Evolutionary conservation across 75 land plant genomes (phyloP), one percentile per base, ranked within the genome.

Genomic region (Cryptomeria japonica): DNA sequence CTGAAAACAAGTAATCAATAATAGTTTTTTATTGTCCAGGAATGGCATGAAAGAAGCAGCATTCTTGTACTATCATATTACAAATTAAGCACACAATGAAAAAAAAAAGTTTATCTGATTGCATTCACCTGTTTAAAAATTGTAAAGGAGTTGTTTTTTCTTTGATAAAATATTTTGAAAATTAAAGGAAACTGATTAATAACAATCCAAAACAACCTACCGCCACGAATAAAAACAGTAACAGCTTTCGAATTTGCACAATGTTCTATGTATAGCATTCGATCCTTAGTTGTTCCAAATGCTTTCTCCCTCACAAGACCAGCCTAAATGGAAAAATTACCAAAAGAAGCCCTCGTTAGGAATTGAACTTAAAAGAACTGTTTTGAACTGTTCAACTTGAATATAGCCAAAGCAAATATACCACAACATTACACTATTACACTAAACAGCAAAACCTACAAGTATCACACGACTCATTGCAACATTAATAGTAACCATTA

Each of bases 191-290:
- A 22, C 8, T 6, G 9, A 6, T 64, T 64, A 64, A 25, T 64
- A 64, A 64, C 31, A 64, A 25, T 64, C 9, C n/a, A 34, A 14
- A 34, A 36, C 22, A 87, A 86, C 90, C 64, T 94, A 98, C 99
- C 99, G 42, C 99, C 99, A 86, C 99, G 96, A 37, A 98, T 97
- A 83, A 98, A 98, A 28, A 98, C 93, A 53, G 99, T 98, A 44
- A 98, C 99, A 76, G 99, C 99, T 90, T 90, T 93, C 84, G 99
- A 98, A 87, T 98, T 96, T 37, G 99, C 97, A 93, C 99, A 98
- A 68, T 97, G 95, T 80, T 98, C 99, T 92, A 98, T 98, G 85
- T 98, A 98, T 56, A 98, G 88, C 99, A 98, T 98, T 36, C 99
- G 89, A 80, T 98, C 99, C 87, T 98, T 97, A 32, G 99, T 98